Conservation (phyloP, 2,329 filamentous ascomycete species). For the Monilinia laxa region DNA sequence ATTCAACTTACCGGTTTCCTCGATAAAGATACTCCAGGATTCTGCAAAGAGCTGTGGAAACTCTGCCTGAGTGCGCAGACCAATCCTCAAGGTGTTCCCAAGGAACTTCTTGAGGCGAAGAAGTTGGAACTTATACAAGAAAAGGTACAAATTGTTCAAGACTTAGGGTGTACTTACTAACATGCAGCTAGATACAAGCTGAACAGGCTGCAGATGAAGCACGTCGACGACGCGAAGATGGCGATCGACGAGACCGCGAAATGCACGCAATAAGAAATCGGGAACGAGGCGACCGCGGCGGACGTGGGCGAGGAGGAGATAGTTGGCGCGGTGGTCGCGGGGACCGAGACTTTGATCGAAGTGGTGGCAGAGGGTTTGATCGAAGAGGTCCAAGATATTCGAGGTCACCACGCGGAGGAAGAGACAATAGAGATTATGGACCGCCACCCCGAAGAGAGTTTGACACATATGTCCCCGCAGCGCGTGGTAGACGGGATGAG, state of each 20-base stretch:
- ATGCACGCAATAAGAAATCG: conserved; percentile 65
- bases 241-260: conserved; percentile 70
- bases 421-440: conserved; percentile 42
- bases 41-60: conserved; percentile 94
- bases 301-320: conserved; percentile 49
- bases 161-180: conserved; percentile 26
- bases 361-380: conserved; percentile 44
- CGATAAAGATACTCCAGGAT: conserved; percentile 82
- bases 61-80: conserved; percentile 86
- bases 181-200: conserved; percentile 65
- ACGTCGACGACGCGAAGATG: conserved; percentile 67
- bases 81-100: conserved; percentile 86
- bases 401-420: conserved; percentile 44
- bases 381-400: conserved; percentile 47
- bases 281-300: conserved; percentile 51
- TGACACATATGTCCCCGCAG: conserved; percentile 41
- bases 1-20: conserved; percentile 94
- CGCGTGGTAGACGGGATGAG: conserved; percentile 36
- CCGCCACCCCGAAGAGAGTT: conserved; percentile 32
- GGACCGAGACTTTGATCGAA: conserved; percentile 47
- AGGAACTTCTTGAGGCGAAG: conserved; percentile 93
- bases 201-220: conserved; percentile 78
- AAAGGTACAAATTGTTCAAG: conserved; percentile 61
- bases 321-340: conserved; percentile 50
- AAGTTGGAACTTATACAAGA: conserved; percentile 93